These are phyloP conservation scores for Boletus pseudo-olivaceus DNA, from an alignment of 768 basidiomycete genomes.

Conservation along the genomic window DNA sequence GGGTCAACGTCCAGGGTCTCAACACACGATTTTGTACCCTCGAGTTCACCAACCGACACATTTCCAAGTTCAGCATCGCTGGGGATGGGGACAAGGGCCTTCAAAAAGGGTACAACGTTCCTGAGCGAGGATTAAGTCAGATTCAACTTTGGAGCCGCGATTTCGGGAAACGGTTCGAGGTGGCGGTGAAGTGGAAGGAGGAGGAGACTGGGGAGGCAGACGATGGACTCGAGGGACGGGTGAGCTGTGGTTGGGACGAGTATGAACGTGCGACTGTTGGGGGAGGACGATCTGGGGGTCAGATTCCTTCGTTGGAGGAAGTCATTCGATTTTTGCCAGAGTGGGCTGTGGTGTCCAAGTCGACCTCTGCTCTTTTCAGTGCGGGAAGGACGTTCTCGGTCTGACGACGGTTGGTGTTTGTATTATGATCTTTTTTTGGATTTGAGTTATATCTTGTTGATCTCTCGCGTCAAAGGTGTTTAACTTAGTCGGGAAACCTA, in stretches of 20 bases:
- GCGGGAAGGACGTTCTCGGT: slow-evolving; percentile 29
- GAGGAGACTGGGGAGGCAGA: slow-evolving; percentile 10
- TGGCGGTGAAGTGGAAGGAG: slow-evolving; percentile 49
- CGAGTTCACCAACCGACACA: slow-evolving; percentile 47
- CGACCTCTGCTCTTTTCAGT: slow-evolving; percentile 56
- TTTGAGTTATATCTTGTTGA: not conserved
- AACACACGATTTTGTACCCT: slow-evolving; percentile 66
- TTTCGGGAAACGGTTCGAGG: slow-evolving; percentile 53
- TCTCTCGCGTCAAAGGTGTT: not conserved
- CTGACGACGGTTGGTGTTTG: slow-evolving; percentile 9
- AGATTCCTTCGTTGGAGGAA: slow-evolving; percentile 71
- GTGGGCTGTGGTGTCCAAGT: slow-evolving; percentile 64
- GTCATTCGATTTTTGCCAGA: slow-evolving; percentile 58
- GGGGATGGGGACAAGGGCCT: slow-evolving; percentile 35
- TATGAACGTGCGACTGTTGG: slow-evolving; percentile 56
- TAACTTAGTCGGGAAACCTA: not conserved
- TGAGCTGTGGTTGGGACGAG: slow-evolving; percentile 68
- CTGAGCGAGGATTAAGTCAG: slow-evolving; percentile 34
- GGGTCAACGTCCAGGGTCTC: slow-evolving; percentile 47
- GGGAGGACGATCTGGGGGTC: slow-evolving; percentile 35
- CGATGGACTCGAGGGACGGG: slow-evolving; percentile 36
- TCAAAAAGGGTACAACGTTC: slow-evolving; percentile 42
- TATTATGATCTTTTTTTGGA: not conserved
- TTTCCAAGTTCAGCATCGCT: slow-evolving; percentile 40
- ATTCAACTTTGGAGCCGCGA: slow-evolving; percentile 58